Evolutionary conservation across 2,329 filamentous ascomycete genomes (phyloP), one percentile per base, ranked within the genome.

Genomic region (Fusarium neocosmosporiellum): DNA sequence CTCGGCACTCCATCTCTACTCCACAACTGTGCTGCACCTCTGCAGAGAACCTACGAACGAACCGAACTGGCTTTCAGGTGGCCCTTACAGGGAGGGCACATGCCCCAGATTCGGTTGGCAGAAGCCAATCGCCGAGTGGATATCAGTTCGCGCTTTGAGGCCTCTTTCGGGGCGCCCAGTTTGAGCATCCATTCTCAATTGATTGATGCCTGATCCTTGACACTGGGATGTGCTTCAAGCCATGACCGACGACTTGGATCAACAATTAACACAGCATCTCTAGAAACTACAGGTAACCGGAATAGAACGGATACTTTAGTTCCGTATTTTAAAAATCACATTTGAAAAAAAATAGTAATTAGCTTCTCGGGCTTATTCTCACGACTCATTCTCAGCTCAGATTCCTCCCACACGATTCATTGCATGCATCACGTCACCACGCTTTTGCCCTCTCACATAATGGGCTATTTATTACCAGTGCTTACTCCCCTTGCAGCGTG

Each of bases 141-240:
- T 43, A 48, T 37, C 41, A 50, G 58, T 48, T 37, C 8, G 33
- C 29, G 20, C 34, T 54, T 57, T 58, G 48, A 61, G 65, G 60
- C 46, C 63, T 63, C 58, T 58, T 58, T 39, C 34, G 27, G 55
- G 34, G 55, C 11, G 22, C 34, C n/a, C 31, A 58, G 53, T 57
- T 20, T 39, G 37, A 57, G 48, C 53, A 33, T 54, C 43, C 11
- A 13, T 6, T 34, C 39, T 55, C 31, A 37, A 58, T 71, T 65
- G 69, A 58, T 71, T 65, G 69, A 65, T 72, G 69, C 69, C 69
- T 70, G 69, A 72, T 63, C 57, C 67, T 65, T 36, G 66, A 46
- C 41, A 33, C 31, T 59, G 10, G 27, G 29, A 46, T 46, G 29
- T 18, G 29, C 10, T 71, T 67, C 59, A 53, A 70, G 63, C 43